Evolutionary conservation across 1,284 basidiomycete species (phyloP), one percentile per base, ranked within the genome.

Genomic region (Boletus sp.): DNA sequence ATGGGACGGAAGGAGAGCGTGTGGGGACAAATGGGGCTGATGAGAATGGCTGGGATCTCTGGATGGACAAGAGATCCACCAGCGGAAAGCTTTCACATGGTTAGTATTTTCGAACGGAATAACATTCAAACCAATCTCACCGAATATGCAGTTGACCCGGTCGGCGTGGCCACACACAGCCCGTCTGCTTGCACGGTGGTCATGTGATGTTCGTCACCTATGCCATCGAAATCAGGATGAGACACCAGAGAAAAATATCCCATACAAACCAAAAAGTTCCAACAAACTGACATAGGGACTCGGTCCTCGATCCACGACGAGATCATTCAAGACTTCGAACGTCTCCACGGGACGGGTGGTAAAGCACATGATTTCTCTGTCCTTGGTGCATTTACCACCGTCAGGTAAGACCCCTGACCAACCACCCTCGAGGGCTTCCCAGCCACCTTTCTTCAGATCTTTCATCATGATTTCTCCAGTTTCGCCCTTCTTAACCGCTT

Each of bases 111-210:
- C 45, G 11, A 33, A 50, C 24, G 8, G 15, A 41, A 53, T 27
- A 27, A 18, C 9, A 11, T 29, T 33, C 13, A 7, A 55, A 51
- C 36, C 6, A 37, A 41, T 42, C 88, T 55, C 65, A 93, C 91
- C 15, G 95, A 98, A 75, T 99, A 99, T 4, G 97, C 97, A 3
- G 97, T 99, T 0, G 96, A 98, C 11, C 96, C 96, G 0, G 96
- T 99, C 2, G 96, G 96, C 0, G 96, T 99, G 2, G 97, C 92
- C 16, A 99, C 91, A 35, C 92, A 96, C 29, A 99, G 78, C 3
- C 97, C 97, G 70, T 99, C 97, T 0, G 96, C 97, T 76, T 99
- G 97, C 1, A 98, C 97, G 0, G 97, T 99, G 1, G 97, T 99
- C 83, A 99, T 89, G 77, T 99, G 97, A 73, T 98, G 94, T 66